These are phyloP conservation scores for Cladosporium sp. DNA, from an alignment of 2,329 filamentous ascomycete genomes.

Conservation along the genomic window DNA sequence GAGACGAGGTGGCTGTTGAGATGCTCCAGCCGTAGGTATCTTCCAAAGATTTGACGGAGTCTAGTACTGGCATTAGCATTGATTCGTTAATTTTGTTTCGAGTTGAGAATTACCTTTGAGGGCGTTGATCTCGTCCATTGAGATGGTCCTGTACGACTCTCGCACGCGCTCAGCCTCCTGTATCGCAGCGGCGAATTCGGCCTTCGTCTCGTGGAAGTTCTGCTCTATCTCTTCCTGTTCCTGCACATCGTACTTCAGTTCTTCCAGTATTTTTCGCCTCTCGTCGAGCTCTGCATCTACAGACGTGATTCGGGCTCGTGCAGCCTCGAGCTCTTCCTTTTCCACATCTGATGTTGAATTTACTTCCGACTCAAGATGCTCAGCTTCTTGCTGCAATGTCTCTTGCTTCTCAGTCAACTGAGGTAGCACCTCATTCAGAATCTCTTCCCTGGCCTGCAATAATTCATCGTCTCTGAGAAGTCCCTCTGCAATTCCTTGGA, in stretches of 20 bases:
- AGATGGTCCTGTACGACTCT: slow-evolving; percentile 89
- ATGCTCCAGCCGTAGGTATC: slow-evolving; percentile 68
- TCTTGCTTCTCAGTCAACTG: slow-evolving; percentile 57
- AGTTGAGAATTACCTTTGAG: slow-evolving; percentile 63
- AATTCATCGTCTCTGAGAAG: slow-evolving; percentile 70
- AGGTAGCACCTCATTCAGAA: slow-evolving; percentile 67
- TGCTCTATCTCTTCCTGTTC: slow-evolving; percentile 64
- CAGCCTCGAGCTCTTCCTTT: slow-evolving; percentile 68
- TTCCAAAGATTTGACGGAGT: slow-evolving; percentile 62
- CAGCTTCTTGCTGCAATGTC: slow-evolving; percentile 59
- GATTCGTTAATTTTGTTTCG: not conserved
- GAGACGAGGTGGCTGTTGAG: slow-evolving; percentile 54
- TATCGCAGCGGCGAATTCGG: slow-evolving; percentile 68
- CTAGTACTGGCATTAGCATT: slow-evolving; percentile 46
- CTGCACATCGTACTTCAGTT: slow-evolving; percentile 62
- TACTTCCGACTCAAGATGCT: slow-evolving; percentile 63
- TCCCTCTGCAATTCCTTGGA: slow-evolving; percentile 69
- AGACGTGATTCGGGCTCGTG: slow-evolving; percentile 63
- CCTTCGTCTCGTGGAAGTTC: slow-evolving; percentile 61
- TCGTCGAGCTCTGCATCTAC: slow-evolving; percentile 65
- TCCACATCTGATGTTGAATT: slow-evolving; percentile 75
- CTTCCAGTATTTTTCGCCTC: slow-evolving; percentile 64
- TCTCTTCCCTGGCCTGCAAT: slow-evolving; percentile 63
- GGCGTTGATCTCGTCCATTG: slow-evolving; percentile 69
- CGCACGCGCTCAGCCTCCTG: slow-evolving; percentile 75